These are phyloP conservation scores for Tausonia pullulans DNA, from an alignment of 1,284 basidiomycete species.

Conservation along the genomic window DNA sequence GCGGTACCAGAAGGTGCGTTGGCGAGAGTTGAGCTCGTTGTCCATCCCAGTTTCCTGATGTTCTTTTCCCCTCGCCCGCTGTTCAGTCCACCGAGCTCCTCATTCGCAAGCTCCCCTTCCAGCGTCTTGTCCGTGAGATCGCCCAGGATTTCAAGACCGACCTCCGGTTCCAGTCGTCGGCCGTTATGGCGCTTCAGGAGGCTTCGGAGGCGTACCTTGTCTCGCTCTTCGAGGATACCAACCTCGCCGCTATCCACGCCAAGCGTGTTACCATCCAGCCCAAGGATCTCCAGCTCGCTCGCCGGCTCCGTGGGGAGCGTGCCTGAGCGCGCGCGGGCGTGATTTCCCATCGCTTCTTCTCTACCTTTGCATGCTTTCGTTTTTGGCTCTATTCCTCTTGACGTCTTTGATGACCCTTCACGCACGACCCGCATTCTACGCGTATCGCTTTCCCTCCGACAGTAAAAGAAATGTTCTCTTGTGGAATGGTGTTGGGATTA, in stretches of 20 bases:
- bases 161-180: constrained; percentile 81
- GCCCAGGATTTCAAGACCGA: constrained; percentile 79
- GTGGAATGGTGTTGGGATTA: too few relatives aligned
- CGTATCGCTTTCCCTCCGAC: too few relatives aligned
- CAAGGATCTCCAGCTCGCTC: constrained; percentile 55
- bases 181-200: constrained; percentile 56
- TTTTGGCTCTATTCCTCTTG: too few relatives aligned
- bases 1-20: constrained; percentile 38
- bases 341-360: too few relatives aligned
- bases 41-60: not conserved
- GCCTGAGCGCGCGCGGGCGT: not conserved
- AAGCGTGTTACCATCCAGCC: constrained; percentile 47
- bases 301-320: constrained; percentile 48
- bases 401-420: too few relatives aligned
- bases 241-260: constrained; percentile 32
- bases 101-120: constrained; percentile 45
- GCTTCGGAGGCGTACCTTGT: constrained; percentile 52
- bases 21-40: not conserved
- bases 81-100: constrained; percentile 39
- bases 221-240: constrained; percentile 42
- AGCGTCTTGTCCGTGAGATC: constrained; percentile 59
- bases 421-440: too few relatives aligned
- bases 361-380: too few relatives aligned
- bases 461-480: too few relatives aligned
- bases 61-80: not conserved